A percentile compares a stretch with the other conserved stretches of the same genome.
phyloP scores from a whole-genome alignment of 768 basidiomycete genomes.

The Panus rudis region DNA sequence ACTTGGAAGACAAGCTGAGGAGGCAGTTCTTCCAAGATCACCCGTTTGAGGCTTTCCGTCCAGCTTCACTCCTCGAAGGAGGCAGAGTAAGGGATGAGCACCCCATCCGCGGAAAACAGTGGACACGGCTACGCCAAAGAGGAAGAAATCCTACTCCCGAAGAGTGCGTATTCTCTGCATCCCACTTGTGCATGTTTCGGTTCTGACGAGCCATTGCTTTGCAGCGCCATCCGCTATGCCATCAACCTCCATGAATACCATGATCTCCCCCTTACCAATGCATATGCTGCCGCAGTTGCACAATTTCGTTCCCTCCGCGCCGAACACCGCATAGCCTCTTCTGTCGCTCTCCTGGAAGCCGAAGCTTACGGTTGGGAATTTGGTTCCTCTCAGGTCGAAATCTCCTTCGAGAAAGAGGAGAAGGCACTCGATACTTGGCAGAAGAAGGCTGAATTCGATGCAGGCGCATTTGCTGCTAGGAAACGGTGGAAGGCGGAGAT shows the following conservation, averaged over 20 bases:
- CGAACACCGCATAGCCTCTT: slow-evolving; percentile 70
- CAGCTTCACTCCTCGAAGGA: slow-evolving; percentile 69
- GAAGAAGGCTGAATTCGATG: slow-evolving; percentile 51
- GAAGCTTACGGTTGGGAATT: slow-evolving; percentile 65
- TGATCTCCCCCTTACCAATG: slow-evolving; percentile 56
- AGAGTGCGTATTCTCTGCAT: slow-evolving; percentile 55
- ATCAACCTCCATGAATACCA: slow-evolving; percentile 69
- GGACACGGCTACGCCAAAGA: slow-evolving; percentile 78
- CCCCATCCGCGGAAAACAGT: slow-evolving; percentile 49
- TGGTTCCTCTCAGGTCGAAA: slow-evolving; percentile 51
- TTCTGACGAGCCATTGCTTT: slow-evolving; percentile 10
- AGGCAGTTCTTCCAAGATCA: slow-evolving; percentile 93
- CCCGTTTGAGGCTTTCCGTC: slow-evolving; percentile 90
- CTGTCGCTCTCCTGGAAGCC: slow-evolving; percentile 77
- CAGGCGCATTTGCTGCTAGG: slow-evolving; percentile 50
- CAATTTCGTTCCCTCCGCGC: slow-evolving; percentile 89
- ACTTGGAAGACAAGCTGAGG: slow-evolving; percentile 80
- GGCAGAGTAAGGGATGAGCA: slow-evolving; percentile 49
- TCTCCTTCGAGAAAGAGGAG: slow-evolving; percentile 55
- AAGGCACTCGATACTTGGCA: slow-evolving; percentile 54
- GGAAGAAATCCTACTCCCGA: slow-evolving; percentile 80
- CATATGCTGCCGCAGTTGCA: slow-evolving; percentile 71
- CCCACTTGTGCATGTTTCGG: neutral
- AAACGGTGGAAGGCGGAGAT: slow-evolving; percentile 62
- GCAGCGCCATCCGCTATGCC: slow-evolving; percentile 75